These are phyloP conservation scores for Tolypocladium ophioglossoides DNA, from an alignment of 2,329 filamentous ascomycete species.

Conservation along the genomic window DNA sequence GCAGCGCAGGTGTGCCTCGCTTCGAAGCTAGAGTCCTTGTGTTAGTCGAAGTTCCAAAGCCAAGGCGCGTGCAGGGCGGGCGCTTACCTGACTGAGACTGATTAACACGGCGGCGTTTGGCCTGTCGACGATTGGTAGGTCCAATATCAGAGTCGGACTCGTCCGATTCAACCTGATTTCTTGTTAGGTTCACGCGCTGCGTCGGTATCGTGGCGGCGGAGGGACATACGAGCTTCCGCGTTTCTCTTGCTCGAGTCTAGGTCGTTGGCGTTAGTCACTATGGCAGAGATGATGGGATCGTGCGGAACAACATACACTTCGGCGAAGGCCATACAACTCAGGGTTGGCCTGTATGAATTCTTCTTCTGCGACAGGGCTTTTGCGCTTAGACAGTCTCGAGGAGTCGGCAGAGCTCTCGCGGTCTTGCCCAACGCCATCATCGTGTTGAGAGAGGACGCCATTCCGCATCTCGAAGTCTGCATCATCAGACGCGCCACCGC, in stretches of 20 bases:
- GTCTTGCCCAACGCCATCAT: conserved; percentile 37
- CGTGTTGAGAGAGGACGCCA: conserved; percentile 34
- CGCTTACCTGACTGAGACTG: conserved; percentile 52
- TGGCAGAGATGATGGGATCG: conserved; percentile 10
- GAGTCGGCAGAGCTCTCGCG: conserved; percentile 64
- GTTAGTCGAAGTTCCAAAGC: neutral
- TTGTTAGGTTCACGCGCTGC: conserved; percentile 1
- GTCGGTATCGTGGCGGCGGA: neutral
- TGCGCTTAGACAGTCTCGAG: conserved; percentile 61
- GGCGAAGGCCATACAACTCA: conserved; percentile 84
- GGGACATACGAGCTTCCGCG: conserved; percentile 43
- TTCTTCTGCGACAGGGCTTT: conserved; percentile 58
- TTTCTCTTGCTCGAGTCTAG: conserved; percentile 46
- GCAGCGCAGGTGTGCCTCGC: conserved; percentile 42
- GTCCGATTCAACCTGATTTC: conserved; percentile 36
- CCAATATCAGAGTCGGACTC: conserved; percentile 65
- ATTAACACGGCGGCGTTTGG: conserved; percentile 60
- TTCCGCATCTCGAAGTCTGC: conserved; percentile 69
- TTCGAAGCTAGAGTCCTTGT: conserved; percentile 40
- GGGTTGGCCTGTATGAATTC: conserved; percentile 85
- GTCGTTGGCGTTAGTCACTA: conserved; percentile 16
- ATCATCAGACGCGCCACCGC: conserved; percentile 52
- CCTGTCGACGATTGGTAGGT: conserved; percentile 44
- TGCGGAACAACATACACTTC: conserved; percentile 58
- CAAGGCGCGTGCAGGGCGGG: neutral